Evolutionary conservation across 768 basidiomycete genomes (phyloP).

Genomic region (Auricularia heimuer): DNA sequence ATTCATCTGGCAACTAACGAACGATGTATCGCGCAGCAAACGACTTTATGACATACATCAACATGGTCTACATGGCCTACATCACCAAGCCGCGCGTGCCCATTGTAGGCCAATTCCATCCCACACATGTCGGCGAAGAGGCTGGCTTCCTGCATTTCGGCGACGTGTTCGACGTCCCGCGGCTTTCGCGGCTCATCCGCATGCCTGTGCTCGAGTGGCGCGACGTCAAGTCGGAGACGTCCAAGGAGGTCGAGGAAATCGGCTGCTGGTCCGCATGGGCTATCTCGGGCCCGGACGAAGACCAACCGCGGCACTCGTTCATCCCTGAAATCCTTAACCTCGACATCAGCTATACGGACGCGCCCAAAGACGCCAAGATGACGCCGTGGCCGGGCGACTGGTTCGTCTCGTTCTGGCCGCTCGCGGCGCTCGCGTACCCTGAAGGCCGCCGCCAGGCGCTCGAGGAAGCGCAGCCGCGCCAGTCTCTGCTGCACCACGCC

Average conservation of each 20-base stretch:
- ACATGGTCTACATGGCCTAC: constrained; percentile 49
- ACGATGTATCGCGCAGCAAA: constrained; percentile 38
- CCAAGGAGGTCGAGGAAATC: constrained; percentile 6
- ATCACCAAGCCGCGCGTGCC: constrained; percentile 48
- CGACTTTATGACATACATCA: constrained; percentile 65
- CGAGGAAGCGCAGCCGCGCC: background rate
- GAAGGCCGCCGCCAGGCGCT: constrained; percentile 12
- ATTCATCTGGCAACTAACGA: background rate
- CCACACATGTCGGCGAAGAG: constrained; percentile 41
- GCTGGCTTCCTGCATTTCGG: constrained; percentile 43
- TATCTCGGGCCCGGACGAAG: constrained; percentile 2
- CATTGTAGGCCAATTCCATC: constrained; percentile 47
- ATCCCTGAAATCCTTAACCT: constrained; percentile 1
- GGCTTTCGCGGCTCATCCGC: constrained; percentile 34
- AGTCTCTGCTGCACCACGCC: background rate
- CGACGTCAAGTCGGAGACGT: constrained; percentile 28
- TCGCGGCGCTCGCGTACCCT: constrained; percentile 25
- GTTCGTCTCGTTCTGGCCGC: constrained; percentile 23
- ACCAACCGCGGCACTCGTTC: background rate
- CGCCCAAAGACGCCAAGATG: constrained; percentile 15
- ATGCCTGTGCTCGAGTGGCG: constrained; percentile 52
- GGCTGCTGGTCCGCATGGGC: constrained; percentile 5
- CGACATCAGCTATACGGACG: constrained; percentile 5
- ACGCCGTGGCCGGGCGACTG: constrained; percentile 22
- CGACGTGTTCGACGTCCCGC: constrained; percentile 50